Conservation (phyloP, 2,329 filamentous ascomycete genomes). For the Trichocomaceae sp. region DNA sequence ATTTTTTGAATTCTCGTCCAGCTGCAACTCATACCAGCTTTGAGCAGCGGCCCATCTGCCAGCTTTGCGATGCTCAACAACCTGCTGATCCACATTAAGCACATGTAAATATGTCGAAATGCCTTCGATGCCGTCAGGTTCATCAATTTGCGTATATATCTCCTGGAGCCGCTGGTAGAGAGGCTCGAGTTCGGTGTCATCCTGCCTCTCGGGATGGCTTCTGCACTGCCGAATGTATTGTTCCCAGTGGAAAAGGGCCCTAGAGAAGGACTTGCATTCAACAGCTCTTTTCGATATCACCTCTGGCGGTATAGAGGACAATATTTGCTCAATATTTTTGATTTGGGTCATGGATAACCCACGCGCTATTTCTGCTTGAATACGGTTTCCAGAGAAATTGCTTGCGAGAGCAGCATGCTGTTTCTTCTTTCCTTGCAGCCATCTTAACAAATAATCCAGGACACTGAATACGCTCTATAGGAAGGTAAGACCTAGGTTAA, state of each 20-base stretch:
- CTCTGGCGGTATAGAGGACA: slow-evolving; percentile 63
- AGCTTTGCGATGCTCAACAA: slow-evolving; percentile 85
- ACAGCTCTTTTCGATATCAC: slow-evolving; percentile 75
- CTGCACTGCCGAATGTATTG: slow-evolving; percentile 67
- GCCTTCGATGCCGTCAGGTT: slow-evolving; percentile 92
- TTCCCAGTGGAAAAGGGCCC: slow-evolving; percentile 91
- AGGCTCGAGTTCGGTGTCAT: slow-evolving; percentile 50
- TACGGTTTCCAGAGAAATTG: slow-evolving; percentile 22
- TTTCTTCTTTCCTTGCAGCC: slow-evolving; percentile 73
- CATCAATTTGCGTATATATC: slow-evolving; percentile 95
- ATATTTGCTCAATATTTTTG: slow-evolving; percentile 63
- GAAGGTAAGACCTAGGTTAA: slow-evolving; percentile 7
- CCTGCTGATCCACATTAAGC: slow-evolving; percentile 87
- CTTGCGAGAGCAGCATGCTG: slow-evolving; percentile 30
- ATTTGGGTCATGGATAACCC: slow-evolving; percentile 39
- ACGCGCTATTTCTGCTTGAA: slow-evolving; percentile 24
- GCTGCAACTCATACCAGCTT: slow-evolving; percentile 92
- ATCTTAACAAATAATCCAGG: slow-evolving; percentile 84
- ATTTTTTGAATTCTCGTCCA: slow-evolving; percentile 72
- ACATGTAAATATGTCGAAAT: slow-evolving; percentile 81
- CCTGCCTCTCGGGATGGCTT: slow-evolving; percentile 27
- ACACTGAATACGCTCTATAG: slow-evolving; percentile 75
- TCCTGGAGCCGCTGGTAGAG: slow-evolving; percentile 76
- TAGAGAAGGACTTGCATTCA: slow-evolving; percentile 88
- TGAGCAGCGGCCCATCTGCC: slow-evolving; percentile 92